phyloP scores from a whole-genome alignment of 768 basidiomycete genomes.

The Hebeloma cylindrosporum region DNA sequence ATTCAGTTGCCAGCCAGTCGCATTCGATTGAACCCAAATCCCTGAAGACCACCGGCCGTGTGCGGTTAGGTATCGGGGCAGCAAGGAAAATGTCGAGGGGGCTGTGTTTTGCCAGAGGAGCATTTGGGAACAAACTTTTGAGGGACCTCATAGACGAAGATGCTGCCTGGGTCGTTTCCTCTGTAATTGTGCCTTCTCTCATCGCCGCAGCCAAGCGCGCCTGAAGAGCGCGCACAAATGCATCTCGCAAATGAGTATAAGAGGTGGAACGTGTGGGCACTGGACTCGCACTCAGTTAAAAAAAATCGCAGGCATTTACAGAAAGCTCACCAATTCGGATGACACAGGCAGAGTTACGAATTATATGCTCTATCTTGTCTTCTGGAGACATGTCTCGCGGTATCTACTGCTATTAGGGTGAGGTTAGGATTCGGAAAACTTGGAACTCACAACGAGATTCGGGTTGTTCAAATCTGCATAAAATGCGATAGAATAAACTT shows the following conservation, averaged over 20 bases:
- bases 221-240: constrained; percentile 74
- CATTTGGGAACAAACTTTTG: constrained; percentile 74
- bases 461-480: constrained; percentile 81
- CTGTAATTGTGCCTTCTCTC: constrained; percentile 51
- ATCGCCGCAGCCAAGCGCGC: constrained; percentile 53
- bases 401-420: constrained; percentile 41
- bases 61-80: constrained; percentile 50
- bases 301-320: background rate
- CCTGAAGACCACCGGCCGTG: constrained; percentile 60
- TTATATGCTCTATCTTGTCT: constrained; percentile 68
- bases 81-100: constrained; percentile 70
- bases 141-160: constrained; percentile 69
- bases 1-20: constrained; percentile 74
- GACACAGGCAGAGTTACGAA: constrained; percentile 67
- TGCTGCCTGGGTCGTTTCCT: constrained; percentile 56
- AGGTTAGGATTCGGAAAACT: background rate
- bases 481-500: constrained; percentile 89
- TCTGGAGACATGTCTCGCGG: constrained; percentile 55
- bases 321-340: constrained; percentile 64
- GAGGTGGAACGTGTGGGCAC: constrained; percentile 82
- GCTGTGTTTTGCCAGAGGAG: constrained; percentile 62
- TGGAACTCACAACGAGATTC: constrained; percentile 48
- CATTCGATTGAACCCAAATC: constrained; percentile 73
- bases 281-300: constrained; percentile 23
- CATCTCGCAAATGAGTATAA: constrained; percentile 79